These are phyloP conservation scores for Termitomyces sp. DNA, from an alignment of 768 basidiomycete genomes.

Conservation along the genomic window DNA sequence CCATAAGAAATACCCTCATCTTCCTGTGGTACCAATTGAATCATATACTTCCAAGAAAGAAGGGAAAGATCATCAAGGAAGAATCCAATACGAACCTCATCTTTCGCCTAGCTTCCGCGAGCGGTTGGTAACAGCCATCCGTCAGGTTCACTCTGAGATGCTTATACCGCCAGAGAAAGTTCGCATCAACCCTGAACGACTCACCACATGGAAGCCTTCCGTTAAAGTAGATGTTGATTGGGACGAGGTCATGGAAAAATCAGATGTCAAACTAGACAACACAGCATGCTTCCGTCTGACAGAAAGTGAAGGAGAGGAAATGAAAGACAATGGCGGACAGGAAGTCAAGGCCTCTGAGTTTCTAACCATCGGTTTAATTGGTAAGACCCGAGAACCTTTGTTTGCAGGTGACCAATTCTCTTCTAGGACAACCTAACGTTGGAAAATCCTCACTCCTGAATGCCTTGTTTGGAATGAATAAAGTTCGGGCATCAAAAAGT, in stretches of 20 bases:
- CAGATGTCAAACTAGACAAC: slow-evolving; percentile 37
- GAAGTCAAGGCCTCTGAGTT: slow-evolving; percentile 42
- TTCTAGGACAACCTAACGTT: slow-evolving; percentile 85
- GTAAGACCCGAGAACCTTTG: slow-evolving; percentile 24
- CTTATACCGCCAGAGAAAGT: slow-evolving; percentile 62
- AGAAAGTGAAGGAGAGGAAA: slow-evolving; percentile 21
- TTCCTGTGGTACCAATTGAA: slow-evolving; percentile 70
- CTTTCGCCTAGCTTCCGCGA: slow-evolving; percentile 63
- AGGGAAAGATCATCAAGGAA: slow-evolving; percentile 38
- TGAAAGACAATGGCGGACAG: slow-evolving; percentile 11
- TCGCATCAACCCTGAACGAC: slow-evolving; percentile 36
- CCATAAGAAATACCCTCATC: slow-evolving; percentile 41
- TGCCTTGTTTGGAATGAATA: slow-evolving; percentile 75
- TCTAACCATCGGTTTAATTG: slow-evolving; percentile 80
- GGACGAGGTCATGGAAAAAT: slow-evolving; percentile 50
- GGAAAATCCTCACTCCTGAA: slow-evolving; percentile 93
- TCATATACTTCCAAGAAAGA: slow-evolving; percentile 56
- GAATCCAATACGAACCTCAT: slow-evolving; percentile 50
- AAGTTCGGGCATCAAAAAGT: slow-evolving; percentile 79
- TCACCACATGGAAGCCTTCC: slow-evolving; percentile 58
- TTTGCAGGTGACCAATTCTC: neutral
- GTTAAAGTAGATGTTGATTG: slow-evolving; percentile 71
- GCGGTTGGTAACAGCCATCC: slow-evolving; percentile 60
- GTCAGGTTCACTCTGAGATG: slow-evolving; percentile 60
- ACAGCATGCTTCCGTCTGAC: slow-evolving; percentile 33